These are phyloP conservation scores for Curvularia eragrostidis DNA, from an alignment of 2,329 filamentous ascomycete species.

Conservation along the genomic window DNA sequence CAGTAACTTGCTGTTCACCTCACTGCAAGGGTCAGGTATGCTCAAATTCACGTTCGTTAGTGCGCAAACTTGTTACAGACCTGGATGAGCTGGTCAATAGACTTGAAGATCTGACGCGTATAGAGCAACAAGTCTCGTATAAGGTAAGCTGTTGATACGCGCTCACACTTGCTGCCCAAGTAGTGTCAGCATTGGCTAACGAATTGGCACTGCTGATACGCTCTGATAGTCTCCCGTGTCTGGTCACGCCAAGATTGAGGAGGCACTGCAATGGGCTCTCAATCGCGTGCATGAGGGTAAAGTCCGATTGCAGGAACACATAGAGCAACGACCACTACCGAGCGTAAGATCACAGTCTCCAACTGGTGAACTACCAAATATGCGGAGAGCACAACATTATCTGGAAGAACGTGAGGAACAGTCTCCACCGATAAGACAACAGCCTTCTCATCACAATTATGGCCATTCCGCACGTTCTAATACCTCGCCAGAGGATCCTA, in stretches of 20 bases:
- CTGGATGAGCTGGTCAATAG: slow-evolving; percentile 26
- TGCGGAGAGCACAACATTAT: slow-evolving; percentile 36
- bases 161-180: neutral
- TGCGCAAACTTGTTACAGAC: slow-evolving; percentile 35
- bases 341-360: slow-evolving; percentile 22
- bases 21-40: slow-evolving; percentile 36
- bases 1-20: slow-evolving; percentile 33
- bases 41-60: slow-evolving; percentile 30
- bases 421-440: slow-evolving; percentile 27
- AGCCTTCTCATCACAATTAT: slow-evolving; percentile 22
- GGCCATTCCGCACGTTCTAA: slow-evolving; percentile 21
- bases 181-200: slow-evolving; percentile 3
- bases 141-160: slow-evolving; percentile 27
- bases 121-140: slow-evolving; percentile 25
- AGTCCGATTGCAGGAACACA: slow-evolving; percentile 24
- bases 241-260: slow-evolving; percentile 18
- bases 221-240: slow-evolving; percentile 23
- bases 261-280: slow-evolving; percentile 35
- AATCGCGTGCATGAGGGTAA: slow-evolving; percentile 35
- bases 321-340: slow-evolving; percentile 19
- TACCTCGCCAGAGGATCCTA: slow-evolving; percentile 25
- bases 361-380: slow-evolving; percentile 22
- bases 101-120: slow-evolving; percentile 29
- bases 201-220: slow-evolving; percentile 16
- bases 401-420: slow-evolving; percentile 33